phyloP scores from a whole-genome alignment of 2,329 filamentous ascomycete species.

The Cladosporium phlei region DNA sequence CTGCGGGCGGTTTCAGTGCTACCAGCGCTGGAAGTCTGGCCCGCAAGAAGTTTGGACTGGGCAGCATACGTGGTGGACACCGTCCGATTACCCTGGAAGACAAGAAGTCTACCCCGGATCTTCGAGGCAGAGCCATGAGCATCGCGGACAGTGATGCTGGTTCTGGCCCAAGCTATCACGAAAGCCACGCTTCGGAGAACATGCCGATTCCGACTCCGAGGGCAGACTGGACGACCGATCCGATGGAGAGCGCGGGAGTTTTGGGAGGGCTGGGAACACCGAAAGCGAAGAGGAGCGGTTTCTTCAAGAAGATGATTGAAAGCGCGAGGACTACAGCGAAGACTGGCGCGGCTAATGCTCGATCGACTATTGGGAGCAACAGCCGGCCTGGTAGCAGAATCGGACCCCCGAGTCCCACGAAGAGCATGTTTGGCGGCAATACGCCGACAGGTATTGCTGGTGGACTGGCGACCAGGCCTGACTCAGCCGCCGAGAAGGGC shows the following conservation, averaged over 20 bases:
- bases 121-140: constrained; percentile 28
- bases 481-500: constrained; percentile 30
- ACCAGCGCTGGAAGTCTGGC: constrained; percentile 94
- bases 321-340: constrained; percentile 76
- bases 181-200: constrained; percentile 65
- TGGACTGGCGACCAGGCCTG: constrained; percentile 33
- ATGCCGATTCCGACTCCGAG: constrained; percentile 59
- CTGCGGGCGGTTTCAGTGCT: constrained; percentile 84
- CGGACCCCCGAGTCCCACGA: constrained; percentile 44
- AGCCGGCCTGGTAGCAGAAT: constrained; percentile 30
- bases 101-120: constrained; percentile 25
- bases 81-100: constrained; percentile 20
- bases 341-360: constrained; percentile 76
- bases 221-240: constrained; percentile 54
- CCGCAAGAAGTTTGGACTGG: constrained; percentile 58
- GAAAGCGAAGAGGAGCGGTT: constrained; percentile 76
- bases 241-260: constrained; percentile 61
- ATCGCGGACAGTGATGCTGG: constrained; percentile 53
- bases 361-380: constrained; percentile 73
- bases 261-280: constrained; percentile 74
- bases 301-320: constrained; percentile 93
- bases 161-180: constrained; percentile 62
- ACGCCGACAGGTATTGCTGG: constrained; percentile 53
- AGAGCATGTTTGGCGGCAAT: constrained; percentile 41
- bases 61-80: constrained; percentile 32